Percentiles rank a stretch among this genome's conserved stretches.
Conservation (phyloP, 345 rosid species). For the Populus tremula region DNA sequence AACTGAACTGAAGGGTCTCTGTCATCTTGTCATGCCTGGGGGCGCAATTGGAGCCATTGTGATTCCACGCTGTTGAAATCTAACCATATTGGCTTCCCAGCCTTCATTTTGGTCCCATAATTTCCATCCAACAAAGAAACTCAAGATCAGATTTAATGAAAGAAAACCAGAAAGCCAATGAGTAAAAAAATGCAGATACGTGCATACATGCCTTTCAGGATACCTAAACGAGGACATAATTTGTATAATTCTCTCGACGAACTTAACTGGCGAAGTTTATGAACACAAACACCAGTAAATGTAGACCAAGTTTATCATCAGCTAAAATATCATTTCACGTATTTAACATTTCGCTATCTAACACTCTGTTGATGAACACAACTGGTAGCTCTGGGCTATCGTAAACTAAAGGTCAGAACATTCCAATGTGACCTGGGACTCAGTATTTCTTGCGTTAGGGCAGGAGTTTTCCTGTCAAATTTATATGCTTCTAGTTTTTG, state of each 20-base stretch:
- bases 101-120: slow-evolving; percentile 18
- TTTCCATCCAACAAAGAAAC: not conserved
- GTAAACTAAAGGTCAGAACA: no score
- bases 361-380: not conserved
- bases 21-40: slow-evolving; percentile 35
- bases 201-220: not conserved
- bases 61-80: slow-evolving; percentile 31
- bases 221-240: no score
- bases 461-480: not conserved
- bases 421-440: no score
- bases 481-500: not conserved
- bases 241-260: not conserved
- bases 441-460: no score
- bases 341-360: no score
- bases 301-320: not conserved
- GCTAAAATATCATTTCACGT: no score
- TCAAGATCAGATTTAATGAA: not conserved
- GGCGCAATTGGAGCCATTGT: slow-evolving; percentile 29
- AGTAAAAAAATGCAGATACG: not conserved
- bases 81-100: slow-evolving; percentile 47
- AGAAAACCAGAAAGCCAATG: not conserved
- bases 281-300: not conserved
- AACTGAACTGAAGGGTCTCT: not conserved
- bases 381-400: not conserved
- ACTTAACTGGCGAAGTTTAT: not conserved